These are phyloP conservation scores for Celoporthe dispersa DNA, from an alignment of 2,329 filamentous ascomycete genomes.

Conservation along the genomic window DNA sequence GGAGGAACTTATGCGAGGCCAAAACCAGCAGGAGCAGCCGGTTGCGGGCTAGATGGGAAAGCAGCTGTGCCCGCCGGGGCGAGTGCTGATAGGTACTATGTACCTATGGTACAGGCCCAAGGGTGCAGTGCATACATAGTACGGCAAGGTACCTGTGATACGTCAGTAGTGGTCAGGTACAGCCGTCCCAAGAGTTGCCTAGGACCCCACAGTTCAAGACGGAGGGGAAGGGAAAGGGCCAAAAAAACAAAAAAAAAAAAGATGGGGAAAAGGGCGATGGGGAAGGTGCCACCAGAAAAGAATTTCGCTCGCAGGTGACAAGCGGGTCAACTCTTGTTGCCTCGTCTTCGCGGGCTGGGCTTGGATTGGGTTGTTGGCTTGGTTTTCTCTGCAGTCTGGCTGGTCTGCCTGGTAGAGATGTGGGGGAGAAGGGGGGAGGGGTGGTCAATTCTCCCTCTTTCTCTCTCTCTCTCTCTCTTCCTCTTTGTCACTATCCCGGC, in stretches of 20 bases:
- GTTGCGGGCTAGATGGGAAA: not conserved
- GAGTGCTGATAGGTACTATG: too few relatives aligned
- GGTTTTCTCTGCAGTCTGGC: not conserved
- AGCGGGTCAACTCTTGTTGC: not conserved
- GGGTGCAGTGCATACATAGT: not conserved
- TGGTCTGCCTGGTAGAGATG: not conserved
- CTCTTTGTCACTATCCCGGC: not conserved
- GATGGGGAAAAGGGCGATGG: slow-evolving; percentile 18
- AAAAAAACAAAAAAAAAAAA: slow-evolving; percentile 24
- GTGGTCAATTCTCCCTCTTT: not conserved
- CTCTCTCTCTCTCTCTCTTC: too few relatives aligned
- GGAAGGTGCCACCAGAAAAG: slow-evolving; percentile 17
- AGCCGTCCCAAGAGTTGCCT: not conserved
- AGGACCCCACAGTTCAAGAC: not conserved
- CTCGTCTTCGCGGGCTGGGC: not conserved
- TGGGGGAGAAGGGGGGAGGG: not conserved
- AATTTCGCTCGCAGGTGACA: not conserved
- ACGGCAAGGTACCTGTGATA: not conserved
- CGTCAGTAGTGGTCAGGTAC: not conserved
- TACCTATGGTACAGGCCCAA: not conserved
- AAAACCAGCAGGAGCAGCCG: slow-evolving; percentile 11
- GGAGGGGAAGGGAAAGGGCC: too few relatives aligned
- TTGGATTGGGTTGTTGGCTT: not conserved
- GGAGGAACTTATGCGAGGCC: not conserved
- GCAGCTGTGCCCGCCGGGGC: too few relatives aligned